These are phyloP conservation scores for Rhodotorula sp. DNA, from an alignment of 1,284 basidiomycete species.

Conservation along the genomic window DNA sequence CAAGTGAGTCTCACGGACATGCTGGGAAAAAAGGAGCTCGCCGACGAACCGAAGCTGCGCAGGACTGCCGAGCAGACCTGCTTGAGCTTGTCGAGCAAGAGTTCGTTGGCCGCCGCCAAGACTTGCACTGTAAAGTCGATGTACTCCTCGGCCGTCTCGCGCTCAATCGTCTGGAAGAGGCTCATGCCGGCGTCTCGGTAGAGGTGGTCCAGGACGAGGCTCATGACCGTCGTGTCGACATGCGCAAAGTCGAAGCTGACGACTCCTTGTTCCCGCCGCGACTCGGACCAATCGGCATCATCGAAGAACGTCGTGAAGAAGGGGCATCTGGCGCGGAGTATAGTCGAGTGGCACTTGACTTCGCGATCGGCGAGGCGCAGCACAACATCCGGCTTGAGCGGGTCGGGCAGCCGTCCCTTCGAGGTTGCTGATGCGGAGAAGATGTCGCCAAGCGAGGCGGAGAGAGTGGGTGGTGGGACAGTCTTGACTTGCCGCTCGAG, in stretches of 20 bases:
- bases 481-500: conserved; percentile 52
- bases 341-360: conserved; percentile 67
- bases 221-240: conserved; percentile 70
- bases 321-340: conserved; percentile 77
- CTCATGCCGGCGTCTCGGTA: conserved; percentile 70
- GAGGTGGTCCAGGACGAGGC: conserved; percentile 72
- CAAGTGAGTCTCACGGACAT: not conserved
- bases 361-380: conserved; percentile 69
- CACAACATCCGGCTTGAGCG: conserved; percentile 65
- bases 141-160: conserved; percentile 68
- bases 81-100: conserved; percentile 80
- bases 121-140: conserved; percentile 86
- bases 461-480: conserved; percentile 28
- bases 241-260: conserved; percentile 71
- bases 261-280: conserved; percentile 58
- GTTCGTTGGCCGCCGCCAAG: conserved; percentile 81
- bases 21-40: not conserved
- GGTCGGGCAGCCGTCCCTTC: not conserved
- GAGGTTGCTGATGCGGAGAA: not conserved
- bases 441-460: conserved; percentile 7
- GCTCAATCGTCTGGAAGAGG: conserved; percentile 72
- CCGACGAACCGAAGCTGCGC: conserved; percentile 51
- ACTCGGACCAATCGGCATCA: conserved; percentile 73
- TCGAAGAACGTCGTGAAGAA: conserved; percentile 87
- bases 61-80: conserved; percentile 76